Base-by-base conservation (phyloP, 1,284 basidiomycete genomes). In the Cystobasidium pallidum region DNA sequence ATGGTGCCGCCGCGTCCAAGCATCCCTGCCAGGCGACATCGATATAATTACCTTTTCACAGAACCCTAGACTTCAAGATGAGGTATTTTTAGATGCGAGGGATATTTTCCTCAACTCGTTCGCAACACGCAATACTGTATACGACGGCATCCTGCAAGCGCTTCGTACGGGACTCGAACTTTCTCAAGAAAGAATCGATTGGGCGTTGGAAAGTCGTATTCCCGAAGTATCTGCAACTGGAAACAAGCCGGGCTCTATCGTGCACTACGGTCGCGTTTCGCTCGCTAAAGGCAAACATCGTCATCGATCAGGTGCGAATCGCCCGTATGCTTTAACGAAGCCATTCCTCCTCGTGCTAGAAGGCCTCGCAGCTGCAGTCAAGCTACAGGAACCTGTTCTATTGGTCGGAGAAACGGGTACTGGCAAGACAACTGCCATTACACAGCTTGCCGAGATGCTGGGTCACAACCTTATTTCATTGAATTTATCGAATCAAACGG, bases 351-450 rank as follows among this genome's bases (percentile, higher is more conserved):
- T 87, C 26, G 84, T 98, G 6, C 85, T 98, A 26, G 91, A 94
- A 47, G 88, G 91, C 30, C 88, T 99, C 54, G 87, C 89, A 0
- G 89, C 88, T 13, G 87, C 90, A 0, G 84, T 94, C 39, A 84
- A 88, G 0, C 83, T 90, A 43, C 82, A 83, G 17, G 96, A 99
- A 80, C 94, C 96, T 0, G 84, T 95, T 0, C 85, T 99, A 1
- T 86, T 99, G 24, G 94, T 95, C 0, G 96, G 96, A 67, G 96
- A 99, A 83, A 99, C 96, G 0, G 96, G 96, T 51, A 99, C 96
- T 0, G 96, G 96, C 43, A 99, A 99, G 82, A 99, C 96, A 1
- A 96, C 94, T 54, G 86, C 89, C 2, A 87, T 99, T 21, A 92
- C 94, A 26, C 88, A 96, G 77, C 85, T 99, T 26, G 91, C 96